These are phyloP conservation scores for Cryptosporidium felis DNA, from an alignment of 169 alveolate genomes.

Conservation along the genomic window DNA sequence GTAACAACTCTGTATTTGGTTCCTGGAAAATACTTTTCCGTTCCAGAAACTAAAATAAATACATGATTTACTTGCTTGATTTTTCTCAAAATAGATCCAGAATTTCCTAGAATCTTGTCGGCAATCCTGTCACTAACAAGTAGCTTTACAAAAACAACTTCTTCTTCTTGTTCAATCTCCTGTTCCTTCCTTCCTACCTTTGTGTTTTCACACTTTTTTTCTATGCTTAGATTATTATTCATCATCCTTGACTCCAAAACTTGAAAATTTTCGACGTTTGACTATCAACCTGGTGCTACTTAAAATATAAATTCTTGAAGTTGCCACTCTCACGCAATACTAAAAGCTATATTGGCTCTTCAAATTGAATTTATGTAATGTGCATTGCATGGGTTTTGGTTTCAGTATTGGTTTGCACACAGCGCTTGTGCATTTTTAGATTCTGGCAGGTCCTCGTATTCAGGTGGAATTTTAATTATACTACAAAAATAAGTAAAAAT, in stretches of 20 bases:
- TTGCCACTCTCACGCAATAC: conserved; percentile 3
- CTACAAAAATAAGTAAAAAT: too few species aligned
- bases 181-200: not conserved
- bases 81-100: conserved; percentile 44
- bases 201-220: not conserved
- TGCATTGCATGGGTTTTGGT: too few species aligned
- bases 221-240: not conserved
- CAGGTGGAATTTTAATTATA: too few species aligned
- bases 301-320: too few species aligned
- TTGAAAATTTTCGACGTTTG: too few species aligned
- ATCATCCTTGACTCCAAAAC: not conserved
- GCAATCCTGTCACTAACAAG: conserved; percentile 46
- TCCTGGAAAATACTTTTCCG: conserved; percentile 57
- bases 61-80: conserved; percentile 47
- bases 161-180: too few species aligned
- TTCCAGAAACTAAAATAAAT: conserved; percentile 42
- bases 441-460: too few species aligned
- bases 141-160: conserved; percentile 18
- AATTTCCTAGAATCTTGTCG: conserved; percentile 22
- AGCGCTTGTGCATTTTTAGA: too few species aligned
- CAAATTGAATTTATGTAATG: conserved; percentile 33
- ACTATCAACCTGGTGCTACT: too few species aligned
- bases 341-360: not conserved
- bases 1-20: conserved; percentile 67
- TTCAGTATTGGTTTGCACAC: too few species aligned